Base-by-base conservation (phyloP, 176 grass and related monocot genomes). In the Coix lacrymajobi region DNA sequence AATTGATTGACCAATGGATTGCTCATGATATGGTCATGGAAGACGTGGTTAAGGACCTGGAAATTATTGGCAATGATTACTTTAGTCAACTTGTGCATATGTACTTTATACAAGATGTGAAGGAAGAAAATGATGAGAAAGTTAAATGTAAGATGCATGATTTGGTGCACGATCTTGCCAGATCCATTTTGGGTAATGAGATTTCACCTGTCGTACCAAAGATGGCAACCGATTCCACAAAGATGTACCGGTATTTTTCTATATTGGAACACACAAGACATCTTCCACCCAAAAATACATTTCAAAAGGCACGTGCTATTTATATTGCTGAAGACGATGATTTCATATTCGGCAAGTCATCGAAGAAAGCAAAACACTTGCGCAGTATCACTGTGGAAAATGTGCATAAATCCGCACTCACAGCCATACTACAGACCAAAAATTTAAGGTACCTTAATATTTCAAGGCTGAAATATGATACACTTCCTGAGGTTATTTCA, bases 1-100 rank as follows among this genome's bases (percentile, higher is more conserved):
- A 74, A 4, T 39, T 86, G 49, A 86, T 86, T 79, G 25, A 38
- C 25, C 84, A 72, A 13, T 86, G 84, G 84, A 86, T 86, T 20
- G 84, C 84, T 73, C 75, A 80, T 71, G 66, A 56, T 48, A 62
- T 80, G 24, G 25, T 86, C 45, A 4, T 19, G 8, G 1, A 25
- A 2, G 24, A 38, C 28, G 57, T 5, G 2, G 15, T 26, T 61
- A 10, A 61, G 3, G 11, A 26, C n/a, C 2, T 61, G 57, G 57
- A 61, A n/a, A 2, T 28, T 61, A 3, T 2, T 61, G 57, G 57
- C 9, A 11, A 71, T 20, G 43, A 57, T 20, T 73, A 48, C 54
- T 69, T 80, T 46, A 36, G 73, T 19, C 41, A 67, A 20, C 73
- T 86, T 29, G 65, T 86, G 22, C 38, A 78, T 44, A 51, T 73